These are phyloP conservation scores for Arctium lappa DNA, from an alignment of 129 eudicot genomes.

Conservation along the genomic window DNA sequence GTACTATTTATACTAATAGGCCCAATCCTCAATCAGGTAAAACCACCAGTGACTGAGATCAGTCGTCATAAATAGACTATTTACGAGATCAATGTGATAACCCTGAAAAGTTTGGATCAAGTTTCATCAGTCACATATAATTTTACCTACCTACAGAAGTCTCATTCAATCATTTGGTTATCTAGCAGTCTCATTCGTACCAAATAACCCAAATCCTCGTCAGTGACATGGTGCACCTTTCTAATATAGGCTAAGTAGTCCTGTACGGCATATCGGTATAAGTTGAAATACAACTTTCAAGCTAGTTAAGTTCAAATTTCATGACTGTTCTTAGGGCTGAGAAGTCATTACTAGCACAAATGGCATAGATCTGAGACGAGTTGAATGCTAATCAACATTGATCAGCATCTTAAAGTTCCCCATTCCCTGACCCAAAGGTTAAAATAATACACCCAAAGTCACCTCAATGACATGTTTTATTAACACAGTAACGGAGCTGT, in stretches of 20 bases:
- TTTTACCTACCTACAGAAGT: not conserved
- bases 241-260: not conserved
- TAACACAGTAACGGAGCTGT: not conserved
- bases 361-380: not conserved
- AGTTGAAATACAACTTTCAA: not conserved
- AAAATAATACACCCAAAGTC: not conserved
- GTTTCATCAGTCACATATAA: not conserved
- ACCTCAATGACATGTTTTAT: not conserved
- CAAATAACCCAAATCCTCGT: not conserved
- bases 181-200: not conserved
- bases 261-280: not conserved
- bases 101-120: not conserved
- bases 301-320: not conserved
- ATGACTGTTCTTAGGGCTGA: not conserved
- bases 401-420: not conserved
- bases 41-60: not conserved
- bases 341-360: not conserved
- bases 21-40: not conserved
- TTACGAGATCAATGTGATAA: not conserved
- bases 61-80: not conserved
- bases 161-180: not conserved
- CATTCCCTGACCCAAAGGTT: not conserved
- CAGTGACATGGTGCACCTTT: not conserved
- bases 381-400: not conserved
- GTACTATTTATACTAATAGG: not conserved